Base-by-base conservation (phyloP, 495 filamentous ascomycete genomes). In the Glutinoglossum americanum region DNA sequence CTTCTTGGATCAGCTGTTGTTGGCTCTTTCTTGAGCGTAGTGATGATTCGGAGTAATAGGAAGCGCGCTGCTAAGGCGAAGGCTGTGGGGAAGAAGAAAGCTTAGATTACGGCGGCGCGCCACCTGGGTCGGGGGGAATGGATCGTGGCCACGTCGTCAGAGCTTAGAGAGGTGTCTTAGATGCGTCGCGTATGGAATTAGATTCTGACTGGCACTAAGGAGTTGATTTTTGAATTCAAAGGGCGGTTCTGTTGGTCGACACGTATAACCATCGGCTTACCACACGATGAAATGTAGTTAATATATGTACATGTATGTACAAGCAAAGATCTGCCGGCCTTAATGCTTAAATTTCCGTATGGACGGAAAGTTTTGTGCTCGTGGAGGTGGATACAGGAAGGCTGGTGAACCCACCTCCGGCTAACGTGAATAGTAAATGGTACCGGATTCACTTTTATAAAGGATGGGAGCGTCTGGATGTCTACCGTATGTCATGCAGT, bases 1-100 rank as follows among this genome's bases (percentile, higher is more conserved):
- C 80, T 99, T 19, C 75, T 97, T 60, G 92, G 85, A 47, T 88
- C 80, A 27, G 89, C 92, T 41, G 89, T 99, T 62, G 90, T 99
- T 37, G 93, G 93, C 41, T 92, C 85, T 56, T 97, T 99, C 73
- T 76, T 99, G 64, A 82, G 85, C 63, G 82, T 96, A 64, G 90
- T 97, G 63, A 99, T 99, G 92, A 96, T 99, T 72, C 81, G 88
- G 68, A 95, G 89, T 75, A 96, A 94, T 76, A 75, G 85, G 68
- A 95, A 95, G 25, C 59, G 59, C 55, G 57, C 59, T 21, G 59
- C 59, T 26, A 60, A 60, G 59, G 56, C 56, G 80, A 94, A 93
- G 77, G 87, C 88, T 1, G 83, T 87, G 51, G 78, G 76, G 68
- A 80, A 80, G 68, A 87, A 87, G 77, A 80, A 80, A 55, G 70